Evolutionary conservation across 352 stramenopile species (phyloP).

Genomic region (Pythium dissimile): DNA sequence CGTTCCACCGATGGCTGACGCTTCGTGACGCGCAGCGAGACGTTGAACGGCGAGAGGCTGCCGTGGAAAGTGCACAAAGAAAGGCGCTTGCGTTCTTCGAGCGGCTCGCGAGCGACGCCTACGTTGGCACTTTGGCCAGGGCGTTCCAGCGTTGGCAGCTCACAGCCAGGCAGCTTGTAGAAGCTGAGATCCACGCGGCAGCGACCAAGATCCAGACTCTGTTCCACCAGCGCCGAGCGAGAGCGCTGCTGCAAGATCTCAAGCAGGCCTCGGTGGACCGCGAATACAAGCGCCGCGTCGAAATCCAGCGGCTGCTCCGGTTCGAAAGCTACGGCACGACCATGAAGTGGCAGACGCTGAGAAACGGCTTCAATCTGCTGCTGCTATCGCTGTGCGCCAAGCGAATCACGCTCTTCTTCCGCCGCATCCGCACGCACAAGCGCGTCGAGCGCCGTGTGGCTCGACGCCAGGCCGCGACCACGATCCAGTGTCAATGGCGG

Average conservation of each 20-base stretch:
- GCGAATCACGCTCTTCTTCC: constrained; percentile 49
- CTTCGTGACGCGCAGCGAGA: constrained; percentile 14
- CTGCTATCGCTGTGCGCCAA: constrained; percentile 44
- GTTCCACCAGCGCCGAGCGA: constrained; percentile 35
- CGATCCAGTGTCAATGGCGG: constrained; percentile 32
- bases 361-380: constrained; percentile 51
- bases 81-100: constrained; percentile 48
- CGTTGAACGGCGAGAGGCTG: constrained; percentile 25
- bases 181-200: constrained; percentile 27
- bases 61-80: constrained; percentile 27
- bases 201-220: constrained; percentile 44
- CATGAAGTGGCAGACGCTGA: constrained; percentile 55
- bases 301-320: constrained; percentile 44
- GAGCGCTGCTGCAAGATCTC: constrained; percentile 28
- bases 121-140: constrained; percentile 40
- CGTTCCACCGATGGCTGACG: constrained; percentile 40
- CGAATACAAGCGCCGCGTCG: constrained; percentile 33
- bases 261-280: constrained; percentile 38
- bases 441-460: constrained; percentile 25
- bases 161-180: constrained; percentile 1
- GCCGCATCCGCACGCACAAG: constrained; percentile 29
- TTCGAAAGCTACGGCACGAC: constrained; percentile 53
- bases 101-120: constrained; percentile 50
- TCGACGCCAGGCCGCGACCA: constrained; percentile 22
- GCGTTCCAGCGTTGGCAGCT: constrained; percentile 35